Evolutionary conservation across 2,329 filamentous ascomycete genomes (phyloP), one percentile per base, ranked within the genome.

Genomic region (Penicillium sp.): DNA sequence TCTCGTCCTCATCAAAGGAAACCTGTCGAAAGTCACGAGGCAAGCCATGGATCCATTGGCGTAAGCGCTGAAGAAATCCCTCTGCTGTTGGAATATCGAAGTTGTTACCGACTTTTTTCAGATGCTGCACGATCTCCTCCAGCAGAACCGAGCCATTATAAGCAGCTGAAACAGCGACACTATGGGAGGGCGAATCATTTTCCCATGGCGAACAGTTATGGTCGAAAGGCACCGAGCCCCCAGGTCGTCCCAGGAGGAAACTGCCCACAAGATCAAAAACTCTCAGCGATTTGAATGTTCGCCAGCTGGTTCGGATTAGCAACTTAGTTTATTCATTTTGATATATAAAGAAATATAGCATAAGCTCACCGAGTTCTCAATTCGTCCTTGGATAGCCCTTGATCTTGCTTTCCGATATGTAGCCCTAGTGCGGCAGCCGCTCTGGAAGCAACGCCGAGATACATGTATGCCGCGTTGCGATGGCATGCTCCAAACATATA

Each of bases 391-490:
- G 38, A 47, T 2, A 47, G 14, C 3, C 47, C 40, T 21, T 49
- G 46, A 20, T 45, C 38, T 18, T 54, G 59, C 63, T 70, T 50
- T 59, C 55, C 66, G 53, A 66, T 70, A 69, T 85, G 82, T 6
- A 86, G 63, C 0, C 83, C 84, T 0, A 86, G 63, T 0, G 82
- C 81, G 3, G 80, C 78, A 0, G 83, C 83, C 0, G 83, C 80
- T 53, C 81, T 78, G 0, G 80, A 75, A 1, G 83, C 83, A 8
- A 86, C 78, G 0, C 83, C 83, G 2, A 86, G 66, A 55, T 86
- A 86, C 80, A 86, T 84, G 53, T 84, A 86, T 0, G 83, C 83
- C 0, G 83, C 76, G 56, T 85, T 85, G 8, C 82, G 74, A 30
- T 81, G 80, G 52, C 82, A 85, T 3, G 80, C 80, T 0, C 80